Evolutionary conservation across 2,329 filamentous ascomycete genomes (phyloP).

Genomic region (Aspergillus pseudotamarii): DNA sequence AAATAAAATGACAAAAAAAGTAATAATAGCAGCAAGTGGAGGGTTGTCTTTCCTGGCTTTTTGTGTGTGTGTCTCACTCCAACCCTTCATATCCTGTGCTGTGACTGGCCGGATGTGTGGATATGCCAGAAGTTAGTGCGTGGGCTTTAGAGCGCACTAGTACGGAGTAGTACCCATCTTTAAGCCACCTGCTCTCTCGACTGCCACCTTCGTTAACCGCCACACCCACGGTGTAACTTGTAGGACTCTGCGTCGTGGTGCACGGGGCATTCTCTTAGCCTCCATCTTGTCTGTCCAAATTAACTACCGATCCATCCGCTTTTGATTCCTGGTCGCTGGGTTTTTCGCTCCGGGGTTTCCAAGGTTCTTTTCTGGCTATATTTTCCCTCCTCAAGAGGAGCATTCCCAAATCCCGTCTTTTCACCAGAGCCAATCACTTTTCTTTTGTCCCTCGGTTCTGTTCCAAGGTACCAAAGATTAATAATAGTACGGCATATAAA

Average conservation of each 20-base stretch:
- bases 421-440: background rate
- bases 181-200: background rate
- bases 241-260: background rate
- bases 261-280: constrained; percentile 4
- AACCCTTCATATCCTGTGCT: background rate
- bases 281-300: background rate
- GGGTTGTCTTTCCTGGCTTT: background rate
- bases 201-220: background rate
- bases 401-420: background rate
- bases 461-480: background rate
- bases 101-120: background rate
- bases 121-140: background rate
- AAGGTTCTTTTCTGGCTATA: background rate
- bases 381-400: background rate
- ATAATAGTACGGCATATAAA: background rate
- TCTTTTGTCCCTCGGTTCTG: background rate
- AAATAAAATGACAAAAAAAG: background rate
- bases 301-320: background rate
- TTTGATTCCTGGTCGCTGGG: background rate
- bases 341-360: background rate
- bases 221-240: background rate
- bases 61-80: constrained; percentile 2
- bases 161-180: background rate
- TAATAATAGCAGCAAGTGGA: constrained; percentile 7
- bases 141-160: background rate